These are phyloP conservation scores for Zygoascus meyerae DNA, from an alignment of 1,139 yeast genomes.

Conservation along the genomic window DNA sequence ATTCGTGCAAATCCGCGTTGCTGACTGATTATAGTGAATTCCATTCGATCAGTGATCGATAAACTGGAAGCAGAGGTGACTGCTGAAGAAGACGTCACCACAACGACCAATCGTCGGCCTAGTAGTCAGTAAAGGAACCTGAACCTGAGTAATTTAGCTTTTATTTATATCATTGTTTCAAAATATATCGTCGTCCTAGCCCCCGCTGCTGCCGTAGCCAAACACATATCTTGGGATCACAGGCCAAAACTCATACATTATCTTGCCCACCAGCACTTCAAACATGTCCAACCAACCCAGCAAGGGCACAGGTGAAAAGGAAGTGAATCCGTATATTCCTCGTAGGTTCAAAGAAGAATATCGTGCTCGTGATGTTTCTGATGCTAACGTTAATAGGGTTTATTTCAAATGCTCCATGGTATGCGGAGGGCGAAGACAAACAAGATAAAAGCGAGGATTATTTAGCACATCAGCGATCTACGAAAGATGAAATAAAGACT, in stretches of 20 bases:
- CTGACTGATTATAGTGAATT: not conserved
- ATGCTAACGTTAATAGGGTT: slow-evolving; percentile 14
- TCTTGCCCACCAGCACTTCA: not conserved
- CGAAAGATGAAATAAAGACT: slow-evolving; percentile 24
- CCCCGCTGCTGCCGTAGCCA: not conserved
- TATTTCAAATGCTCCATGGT: slow-evolving; percentile 46
- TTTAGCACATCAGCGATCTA: slow-evolving; percentile 47
- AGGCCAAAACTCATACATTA: not conserved
- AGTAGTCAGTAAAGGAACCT: too few species aligned
- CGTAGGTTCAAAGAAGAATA: slow-evolving; percentile 16
- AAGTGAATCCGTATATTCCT: slow-evolving; percentile 33
- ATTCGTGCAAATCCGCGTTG: too few species aligned
- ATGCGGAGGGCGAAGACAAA: slow-evolving; percentile 28
- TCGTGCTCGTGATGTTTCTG: not conserved
- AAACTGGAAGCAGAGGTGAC: slow-evolving; percentile 3
- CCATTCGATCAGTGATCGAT: slow-evolving; percentile 1
- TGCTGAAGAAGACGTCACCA: not conserved
- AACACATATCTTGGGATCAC: not conserved
- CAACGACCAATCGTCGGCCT: too few species aligned
- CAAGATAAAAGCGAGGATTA: slow-evolving; percentile 33
- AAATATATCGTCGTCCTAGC: not conserved
- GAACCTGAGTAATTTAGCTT: too few species aligned
- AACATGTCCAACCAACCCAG: not conserved
- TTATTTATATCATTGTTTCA: not conserved
- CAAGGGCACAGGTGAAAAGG: slow-evolving; percentile 11